A percentile compares a stretch with the other conserved stretches of the same genome.
Evolutionary conservation across 1,139 yeast species (phyloP).

Genomic region (Suhomyces chickasaworum): DNA sequence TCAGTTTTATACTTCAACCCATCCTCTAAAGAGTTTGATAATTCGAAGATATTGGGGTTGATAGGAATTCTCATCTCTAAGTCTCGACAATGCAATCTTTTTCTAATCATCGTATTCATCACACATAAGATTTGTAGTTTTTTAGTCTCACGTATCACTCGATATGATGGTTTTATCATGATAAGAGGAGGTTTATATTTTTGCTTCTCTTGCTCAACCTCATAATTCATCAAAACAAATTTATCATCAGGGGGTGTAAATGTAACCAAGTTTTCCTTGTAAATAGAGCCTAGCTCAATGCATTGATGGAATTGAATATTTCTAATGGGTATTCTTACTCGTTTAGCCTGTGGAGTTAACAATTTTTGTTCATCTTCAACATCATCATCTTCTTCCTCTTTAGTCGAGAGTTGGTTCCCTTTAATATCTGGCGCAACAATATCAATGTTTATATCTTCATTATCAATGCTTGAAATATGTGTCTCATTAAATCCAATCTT

Average conservation of each 20-base stretch:
- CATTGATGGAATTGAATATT: slow-evolving; percentile 52
- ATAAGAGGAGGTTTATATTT: slow-evolving; percentile 39
- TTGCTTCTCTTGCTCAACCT: slow-evolving; percentile 44
- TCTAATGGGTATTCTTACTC: slow-evolving; percentile 34
- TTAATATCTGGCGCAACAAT: slow-evolving; percentile 7
- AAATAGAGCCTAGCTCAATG: slow-evolving; percentile 41
- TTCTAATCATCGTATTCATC: slow-evolving; percentile 37
- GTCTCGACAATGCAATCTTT: slow-evolving; percentile 37
- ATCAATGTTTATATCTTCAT: slow-evolving; percentile 15
- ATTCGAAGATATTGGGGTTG: slow-evolving; percentile 35
- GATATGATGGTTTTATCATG: slow-evolving; percentile 40
- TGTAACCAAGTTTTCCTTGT: slow-evolving; percentile 40
- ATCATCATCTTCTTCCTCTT: slow-evolving; percentile 21
- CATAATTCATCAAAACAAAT: slow-evolving; percentile 43
- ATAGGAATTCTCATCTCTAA: slow-evolving; percentile 39
- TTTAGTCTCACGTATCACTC: slow-evolving; percentile 23
- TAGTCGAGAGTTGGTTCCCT: slow-evolving; percentile 23
- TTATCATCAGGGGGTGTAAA: slow-evolving; percentile 52
- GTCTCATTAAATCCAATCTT: slow-evolving; percentile 46
- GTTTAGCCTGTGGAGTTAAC: slow-evolving; percentile 11
- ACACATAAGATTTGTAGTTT: slow-evolving; percentile 42
- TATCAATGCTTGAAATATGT: slow-evolving; percentile 17
- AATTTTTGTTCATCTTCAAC: slow-evolving; percentile 15
- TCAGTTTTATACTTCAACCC: slow-evolving; percentile 44
- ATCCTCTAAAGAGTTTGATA: slow-evolving; percentile 36